phyloP scores from a whole-genome alignment of 2,329 filamentous ascomycete genomes.

The Hymenoscyphus fructigenus region DNA sequence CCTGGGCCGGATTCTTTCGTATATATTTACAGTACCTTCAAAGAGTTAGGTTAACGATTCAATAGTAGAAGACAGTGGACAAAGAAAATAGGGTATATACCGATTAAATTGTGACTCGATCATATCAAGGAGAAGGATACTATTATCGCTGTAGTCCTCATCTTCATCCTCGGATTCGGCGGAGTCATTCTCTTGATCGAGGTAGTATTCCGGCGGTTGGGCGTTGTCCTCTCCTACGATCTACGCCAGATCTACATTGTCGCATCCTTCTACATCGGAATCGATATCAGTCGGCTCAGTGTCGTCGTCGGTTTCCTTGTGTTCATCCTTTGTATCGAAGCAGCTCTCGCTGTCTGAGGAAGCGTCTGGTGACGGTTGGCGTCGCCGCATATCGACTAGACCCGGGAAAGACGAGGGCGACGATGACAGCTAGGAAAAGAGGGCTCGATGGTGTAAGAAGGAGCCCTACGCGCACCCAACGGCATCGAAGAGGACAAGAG shows the following conservation, averaged over 20 bases:
- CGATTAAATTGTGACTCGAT: not conserved
- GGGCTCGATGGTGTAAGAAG: not conserved
- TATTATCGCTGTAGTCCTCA: not conserved
- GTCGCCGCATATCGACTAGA: not conserved
- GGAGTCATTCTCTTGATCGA: not conserved
- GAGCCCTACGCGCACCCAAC: not conserved
- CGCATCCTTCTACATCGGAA: not conserved
- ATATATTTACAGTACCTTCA: too few relatives aligned
- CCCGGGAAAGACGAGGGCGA: not conserved
- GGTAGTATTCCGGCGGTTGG: not conserved
- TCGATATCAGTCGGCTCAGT: not conserved
- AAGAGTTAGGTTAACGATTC: slow-evolving; percentile 16
- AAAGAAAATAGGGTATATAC: slow-evolving; percentile 3
- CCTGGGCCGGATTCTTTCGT: slow-evolving; percentile 19
- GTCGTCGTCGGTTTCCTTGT: not conserved
- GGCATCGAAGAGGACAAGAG: not conserved
- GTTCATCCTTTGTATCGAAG: not conserved
- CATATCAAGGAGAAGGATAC: not conserved
- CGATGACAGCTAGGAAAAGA: not conserved
- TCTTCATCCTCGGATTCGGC: not conserved
- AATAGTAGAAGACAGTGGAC: slow-evolving; percentile 17
- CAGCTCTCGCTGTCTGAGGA: not conserved
- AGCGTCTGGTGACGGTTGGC: not conserved
- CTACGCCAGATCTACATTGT: not conserved
- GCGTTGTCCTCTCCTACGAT: not conserved